These are phyloP conservation scores for Primulina tabacum DNA, from an alignment of 257 asterid species.

Conservation along the genomic window DNA sequence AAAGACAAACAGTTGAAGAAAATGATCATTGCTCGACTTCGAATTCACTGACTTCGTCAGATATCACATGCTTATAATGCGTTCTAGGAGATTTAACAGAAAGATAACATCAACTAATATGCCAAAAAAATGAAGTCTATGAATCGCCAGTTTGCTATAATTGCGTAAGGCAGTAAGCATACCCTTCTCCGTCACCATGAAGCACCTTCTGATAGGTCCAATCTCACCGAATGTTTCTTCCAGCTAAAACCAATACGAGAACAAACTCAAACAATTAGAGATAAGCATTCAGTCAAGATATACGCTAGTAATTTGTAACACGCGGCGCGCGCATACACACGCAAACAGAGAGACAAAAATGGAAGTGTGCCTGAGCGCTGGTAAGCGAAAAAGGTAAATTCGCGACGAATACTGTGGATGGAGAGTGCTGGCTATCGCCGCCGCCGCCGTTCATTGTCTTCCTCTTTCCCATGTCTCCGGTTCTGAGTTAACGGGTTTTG, in stretches of 20 bases:
- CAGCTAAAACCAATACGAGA: slow-evolving; percentile 39
- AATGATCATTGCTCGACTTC: slow-evolving; percentile 7
- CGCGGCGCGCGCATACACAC: not conserved
- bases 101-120: not conserved
- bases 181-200: slow-evolving; percentile 87
- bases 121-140: not conserved
- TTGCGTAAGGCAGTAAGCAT: slow-evolving; percentile 14
- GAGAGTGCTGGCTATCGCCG: slow-evolving; percentile 54
- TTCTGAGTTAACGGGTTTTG: not conserved
- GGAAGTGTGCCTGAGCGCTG: slow-evolving; percentile 52
- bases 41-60: not conserved
- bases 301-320: not conserved
- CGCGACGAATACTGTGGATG: slow-evolving; percentile 73
- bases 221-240: slow-evolving; percentile 91
- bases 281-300: slow-evolving; percentile 16
- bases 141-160: not conserved
- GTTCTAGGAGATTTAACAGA: not conserved
- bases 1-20: not conserved
- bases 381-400: slow-evolving; percentile 80
- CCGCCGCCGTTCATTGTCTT: slow-evolving; percentile 35
- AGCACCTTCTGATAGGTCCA: slow-evolving; percentile 90
- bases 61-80: not conserved
- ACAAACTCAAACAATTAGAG: not conserved
- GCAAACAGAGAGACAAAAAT: not conserved
- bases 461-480: slow-evolving; percentile 57